Conservation (phyloP, 2,329 filamentous ascomycete species). For the Xylariaceae sp. region DNA sequence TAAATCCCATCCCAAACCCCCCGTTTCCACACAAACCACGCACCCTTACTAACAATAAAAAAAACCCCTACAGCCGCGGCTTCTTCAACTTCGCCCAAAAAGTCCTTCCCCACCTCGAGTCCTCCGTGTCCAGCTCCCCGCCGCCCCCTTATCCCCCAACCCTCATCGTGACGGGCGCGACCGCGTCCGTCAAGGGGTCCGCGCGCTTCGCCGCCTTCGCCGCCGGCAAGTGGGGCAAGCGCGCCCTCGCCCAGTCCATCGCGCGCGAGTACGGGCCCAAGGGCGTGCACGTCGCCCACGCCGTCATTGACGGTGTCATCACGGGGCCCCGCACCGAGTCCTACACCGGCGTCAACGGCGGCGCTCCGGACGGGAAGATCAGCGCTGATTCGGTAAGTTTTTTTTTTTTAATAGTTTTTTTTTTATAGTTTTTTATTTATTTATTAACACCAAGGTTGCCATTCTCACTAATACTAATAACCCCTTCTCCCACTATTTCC, state of each 20-base stretch:
- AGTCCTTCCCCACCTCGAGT: slow-evolving; percentile 59
- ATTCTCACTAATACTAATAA: too few relatives aligned
- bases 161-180: slow-evolving; percentile 71
- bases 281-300: slow-evolving; percentile 69
- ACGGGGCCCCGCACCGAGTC: slow-evolving; percentile 63
- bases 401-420: too few relatives aligned
- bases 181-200: slow-evolving; percentile 62
- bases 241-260: slow-evolving; percentile 61
- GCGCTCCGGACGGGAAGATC: slow-evolving; percentile 49
- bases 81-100: slow-evolving; percentile 66
- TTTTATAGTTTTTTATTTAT: too few relatives aligned
- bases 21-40: too few relatives aligned
- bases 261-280: slow-evolving; percentile 70
- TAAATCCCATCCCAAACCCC: too few relatives aligned
- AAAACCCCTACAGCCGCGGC: slow-evolving; percentile 45
- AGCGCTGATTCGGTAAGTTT: slow-evolving; percentile 57
- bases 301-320: slow-evolving; percentile 70
- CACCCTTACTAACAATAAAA: too few relatives aligned
- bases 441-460: too few relatives aligned
- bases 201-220: slow-evolving; percentile 61
- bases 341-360: slow-evolving; percentile 28
- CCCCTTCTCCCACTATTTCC: slow-evolving; percentile 10
- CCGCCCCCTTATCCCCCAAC: slow-evolving; percentile 62
- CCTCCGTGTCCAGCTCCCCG: slow-evolving; percentile 41
- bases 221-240: slow-evolving; percentile 63